Conservation (phyloP, 1,284 basidiomycete genomes). For the Tilletia caries region DNA sequence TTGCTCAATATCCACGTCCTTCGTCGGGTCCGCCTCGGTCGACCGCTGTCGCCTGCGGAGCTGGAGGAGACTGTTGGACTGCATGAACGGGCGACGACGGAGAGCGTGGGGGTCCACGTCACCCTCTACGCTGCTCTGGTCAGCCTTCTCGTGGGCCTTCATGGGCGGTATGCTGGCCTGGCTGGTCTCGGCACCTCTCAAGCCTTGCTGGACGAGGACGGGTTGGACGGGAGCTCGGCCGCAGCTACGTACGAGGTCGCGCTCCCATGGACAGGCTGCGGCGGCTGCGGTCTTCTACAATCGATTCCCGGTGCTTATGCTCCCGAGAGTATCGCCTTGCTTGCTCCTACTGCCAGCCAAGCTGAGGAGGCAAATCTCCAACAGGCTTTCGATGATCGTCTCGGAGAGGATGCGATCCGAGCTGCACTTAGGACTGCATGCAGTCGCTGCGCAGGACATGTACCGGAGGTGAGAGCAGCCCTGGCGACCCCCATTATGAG, state of each 20-base stretch:
- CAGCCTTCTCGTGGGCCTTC: background rate
- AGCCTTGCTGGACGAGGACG: background rate
- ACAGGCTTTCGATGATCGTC: background rate
- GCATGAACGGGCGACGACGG: background rate
- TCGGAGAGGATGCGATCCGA: slow-evolving; percentile 13
- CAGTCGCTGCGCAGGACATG: slow-evolving; percentile 17
- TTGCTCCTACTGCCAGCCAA: background rate
- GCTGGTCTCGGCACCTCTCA: background rate
- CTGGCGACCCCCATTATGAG: too few species aligned
- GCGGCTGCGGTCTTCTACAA: background rate
- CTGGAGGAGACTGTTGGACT: background rate
- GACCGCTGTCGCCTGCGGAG: background rate
- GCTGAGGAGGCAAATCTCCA: background rate
- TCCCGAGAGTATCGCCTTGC: background rate
- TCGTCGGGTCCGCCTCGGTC: background rate
- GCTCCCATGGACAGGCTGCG: background rate
- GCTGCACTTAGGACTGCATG: slow-evolving; percentile 16
- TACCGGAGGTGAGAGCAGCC: background rate
- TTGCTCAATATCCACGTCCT: background rate
- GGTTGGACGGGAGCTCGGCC: too few species aligned
- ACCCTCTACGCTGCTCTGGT: background rate
- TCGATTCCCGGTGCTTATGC: background rate
- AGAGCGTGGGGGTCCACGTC: background rate
- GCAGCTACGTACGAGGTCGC: background rate
- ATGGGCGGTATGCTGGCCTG: background rate